phyloP scores from a whole-genome alignment of 805 yeast species.

The Candida pini region DNA sequence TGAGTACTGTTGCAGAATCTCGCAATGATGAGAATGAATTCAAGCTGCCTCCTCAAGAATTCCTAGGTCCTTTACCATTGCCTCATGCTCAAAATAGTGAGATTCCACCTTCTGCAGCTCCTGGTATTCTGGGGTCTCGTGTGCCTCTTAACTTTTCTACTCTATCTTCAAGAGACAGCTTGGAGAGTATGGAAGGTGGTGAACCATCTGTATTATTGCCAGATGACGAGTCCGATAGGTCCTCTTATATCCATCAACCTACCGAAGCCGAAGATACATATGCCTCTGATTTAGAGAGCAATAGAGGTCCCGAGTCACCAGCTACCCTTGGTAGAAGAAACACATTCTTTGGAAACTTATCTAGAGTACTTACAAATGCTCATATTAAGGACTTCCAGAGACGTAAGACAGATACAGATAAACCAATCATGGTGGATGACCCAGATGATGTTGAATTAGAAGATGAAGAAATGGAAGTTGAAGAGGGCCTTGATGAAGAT shows the following conservation, averaged over 20 bases:
- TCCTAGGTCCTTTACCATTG: not conserved
- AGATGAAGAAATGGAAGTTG: slow-evolving; percentile 29
- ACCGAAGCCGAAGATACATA: not conserved
- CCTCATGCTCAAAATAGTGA: no score
- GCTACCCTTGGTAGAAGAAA: slow-evolving; percentile 2
- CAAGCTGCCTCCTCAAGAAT: slow-evolving; percentile 4
- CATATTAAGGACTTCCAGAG: slow-evolving; percentile 85
- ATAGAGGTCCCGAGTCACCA: no score
- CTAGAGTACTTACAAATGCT: slow-evolving; percentile 61
- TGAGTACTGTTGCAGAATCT: no score
- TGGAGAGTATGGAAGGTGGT: not conserved
- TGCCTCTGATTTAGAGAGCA: not conserved
- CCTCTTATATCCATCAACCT: not conserved
- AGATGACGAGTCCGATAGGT: not conserved
- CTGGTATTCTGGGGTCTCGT: slow-evolving; percentile 7
- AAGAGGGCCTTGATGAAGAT: slow-evolving; percentile 22
- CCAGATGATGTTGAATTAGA: slow-evolving; percentile 14
- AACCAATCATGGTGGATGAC: slow-evolving; percentile 18
- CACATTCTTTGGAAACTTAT: slow-evolving; percentile 37
- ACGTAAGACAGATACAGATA: slow-evolving; percentile 31
- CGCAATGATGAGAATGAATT: no score
- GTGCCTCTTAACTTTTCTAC: not conserved
- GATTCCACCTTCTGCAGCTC: slow-evolving; percentile 7
- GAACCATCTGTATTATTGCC: not conserved
- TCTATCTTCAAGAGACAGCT: not conserved